phyloP scores from a whole-genome alignment of 352 stramenopile genomes.

The Peronospora belbahrii region DNA sequence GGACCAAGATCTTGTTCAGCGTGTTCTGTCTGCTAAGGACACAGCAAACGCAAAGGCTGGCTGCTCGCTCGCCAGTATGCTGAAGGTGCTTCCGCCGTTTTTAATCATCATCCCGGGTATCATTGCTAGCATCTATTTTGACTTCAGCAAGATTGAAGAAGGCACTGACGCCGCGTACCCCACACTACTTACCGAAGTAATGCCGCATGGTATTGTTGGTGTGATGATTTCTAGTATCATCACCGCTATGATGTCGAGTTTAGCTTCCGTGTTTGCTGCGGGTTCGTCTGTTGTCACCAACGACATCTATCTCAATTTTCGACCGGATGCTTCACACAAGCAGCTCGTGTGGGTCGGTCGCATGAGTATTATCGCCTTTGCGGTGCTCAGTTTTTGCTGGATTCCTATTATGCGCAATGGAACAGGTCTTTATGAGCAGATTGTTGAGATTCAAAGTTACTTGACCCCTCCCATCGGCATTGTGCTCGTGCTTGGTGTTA shows the following conservation, averaged over 20 bases:
- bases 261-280: slow-evolving; percentile 55
- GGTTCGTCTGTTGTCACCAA: slow-evolving; percentile 58
- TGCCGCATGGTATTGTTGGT: slow-evolving; percentile 53
- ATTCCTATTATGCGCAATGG: slow-evolving; percentile 55
- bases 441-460: slow-evolving; percentile 61
- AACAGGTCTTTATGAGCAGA: slow-evolving; percentile 51
- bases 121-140: slow-evolving; percentile 50
- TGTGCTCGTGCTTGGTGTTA: slow-evolving; percentile 46
- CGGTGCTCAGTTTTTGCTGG: slow-evolving; percentile 50
- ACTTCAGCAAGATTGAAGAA: slow-evolving; percentile 43
- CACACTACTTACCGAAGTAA: slow-evolving; percentile 55
- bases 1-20: slow-evolving; percentile 63
- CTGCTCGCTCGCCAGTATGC: slow-evolving; percentile 42
- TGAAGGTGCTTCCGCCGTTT: slow-evolving; percentile 61
- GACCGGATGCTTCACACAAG: slow-evolving; percentile 42
- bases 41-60: slow-evolving; percentile 51
- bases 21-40: slow-evolving; percentile 61
- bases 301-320: slow-evolving; percentile 52
- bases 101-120: slow-evolving; percentile 64
- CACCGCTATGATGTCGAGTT: slow-evolving; percentile 63
- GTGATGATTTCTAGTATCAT: slow-evolving; percentile 68
- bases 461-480: slow-evolving; percentile 54
- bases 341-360: slow-evolving; percentile 56
- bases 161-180: slow-evolving; percentile 58
- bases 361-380: slow-evolving; percentile 39